These are phyloP conservation scores for Glonium stellatum DNA, from an alignment of 495 filamentous ascomycete species.

Conservation along the genomic window DNA sequence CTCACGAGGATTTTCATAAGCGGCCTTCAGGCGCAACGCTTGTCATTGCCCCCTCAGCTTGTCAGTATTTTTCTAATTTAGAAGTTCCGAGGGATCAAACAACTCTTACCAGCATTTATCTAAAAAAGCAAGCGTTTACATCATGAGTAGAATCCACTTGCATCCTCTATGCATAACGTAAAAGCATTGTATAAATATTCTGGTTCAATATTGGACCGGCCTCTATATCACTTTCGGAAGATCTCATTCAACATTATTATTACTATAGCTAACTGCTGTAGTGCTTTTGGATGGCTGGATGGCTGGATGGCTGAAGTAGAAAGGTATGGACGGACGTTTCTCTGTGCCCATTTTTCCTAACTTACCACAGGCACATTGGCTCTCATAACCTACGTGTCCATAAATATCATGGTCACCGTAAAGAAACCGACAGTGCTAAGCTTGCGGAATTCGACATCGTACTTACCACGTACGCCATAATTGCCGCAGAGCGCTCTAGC, in stretches of 20 bases:
- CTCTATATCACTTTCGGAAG: neutral
- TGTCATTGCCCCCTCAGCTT: neutral
- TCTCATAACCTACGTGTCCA: conserved; percentile 2
- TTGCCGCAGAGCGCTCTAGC: neutral
- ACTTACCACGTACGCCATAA: neutral
- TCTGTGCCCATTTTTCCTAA: conserved; percentile 5
- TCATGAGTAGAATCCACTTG: too few relatives aligned
- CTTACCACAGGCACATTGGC: neutral
- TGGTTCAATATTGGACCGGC: neutral
- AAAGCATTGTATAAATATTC: too few relatives aligned
- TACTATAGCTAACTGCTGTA: neutral
- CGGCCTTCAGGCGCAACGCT: conserved; percentile 1
- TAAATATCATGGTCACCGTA: conserved; percentile 17
- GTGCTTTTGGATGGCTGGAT: neutral
- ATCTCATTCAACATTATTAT: neutral
- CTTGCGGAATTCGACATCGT: conserved; percentile 12
- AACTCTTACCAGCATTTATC: too few relatives aligned
- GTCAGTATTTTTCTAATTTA: neutral
- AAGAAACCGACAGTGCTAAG: neutral
- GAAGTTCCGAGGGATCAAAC: too few relatives aligned
- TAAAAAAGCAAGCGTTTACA: too few relatives aligned
- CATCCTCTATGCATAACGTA: too few relatives aligned
- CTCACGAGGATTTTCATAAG: conserved; percentile 4
- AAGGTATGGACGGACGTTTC: neutral
- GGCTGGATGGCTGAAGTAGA: neutral